Conservation (phyloP, 192 early-diverging fungal species). For the Coemansia aciculifera region DNA sequence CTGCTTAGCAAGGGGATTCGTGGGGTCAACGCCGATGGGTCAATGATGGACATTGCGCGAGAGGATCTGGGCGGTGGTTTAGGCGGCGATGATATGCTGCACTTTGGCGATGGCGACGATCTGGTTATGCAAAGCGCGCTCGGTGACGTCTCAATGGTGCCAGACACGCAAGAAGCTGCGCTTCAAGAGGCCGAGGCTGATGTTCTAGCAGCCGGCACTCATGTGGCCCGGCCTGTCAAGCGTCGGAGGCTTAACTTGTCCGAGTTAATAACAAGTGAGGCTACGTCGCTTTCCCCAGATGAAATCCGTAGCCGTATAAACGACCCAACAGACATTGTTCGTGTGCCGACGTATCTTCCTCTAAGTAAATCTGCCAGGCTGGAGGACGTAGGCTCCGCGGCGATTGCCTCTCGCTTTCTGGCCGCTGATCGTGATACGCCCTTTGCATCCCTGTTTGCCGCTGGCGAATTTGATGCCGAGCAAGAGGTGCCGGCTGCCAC, state of each 20-base stretch:
- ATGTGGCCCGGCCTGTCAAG: slow-evolving; percentile 27
- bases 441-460: slow-evolving; percentile 39
- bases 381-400: slow-evolving; percentile 44
- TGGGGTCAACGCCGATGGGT: slow-evolving; percentile 12
- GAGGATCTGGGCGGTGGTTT: slow-evolving; percentile 29
- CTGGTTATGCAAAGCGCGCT: slow-evolving; percentile 25
- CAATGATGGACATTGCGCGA: slow-evolving; percentile 28
- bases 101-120: slow-evolving; percentile 26
- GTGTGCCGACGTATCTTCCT: slow-evolving; percentile 45
- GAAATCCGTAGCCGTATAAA: slow-evolving; percentile 40
- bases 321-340: slow-evolving; percentile 43
- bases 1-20: slow-evolving; percentile 33
- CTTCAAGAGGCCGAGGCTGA: slow-evolving; percentile 50
- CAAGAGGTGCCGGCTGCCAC: slow-evolving; percentile 26
- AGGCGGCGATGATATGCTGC: slow-evolving; percentile 24
- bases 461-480: slow-evolving; percentile 9
- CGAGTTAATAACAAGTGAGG: slow-evolving; percentile 45
- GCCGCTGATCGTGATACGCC: slow-evolving; percentile 14
- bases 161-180: slow-evolving; percentile 43
- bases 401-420: slow-evolving; percentile 43
- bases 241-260: slow-evolving; percentile 45
- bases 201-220: slow-evolving; percentile 22
- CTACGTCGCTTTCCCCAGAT: slow-evolving; percentile 36
- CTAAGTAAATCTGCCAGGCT: slow-evolving; percentile 25
- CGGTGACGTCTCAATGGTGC: slow-evolving; percentile 27